phyloP scores from a whole-genome alignment of 495 filamentous ascomycete species.

The Aspergillus heteromorphus region DNA sequence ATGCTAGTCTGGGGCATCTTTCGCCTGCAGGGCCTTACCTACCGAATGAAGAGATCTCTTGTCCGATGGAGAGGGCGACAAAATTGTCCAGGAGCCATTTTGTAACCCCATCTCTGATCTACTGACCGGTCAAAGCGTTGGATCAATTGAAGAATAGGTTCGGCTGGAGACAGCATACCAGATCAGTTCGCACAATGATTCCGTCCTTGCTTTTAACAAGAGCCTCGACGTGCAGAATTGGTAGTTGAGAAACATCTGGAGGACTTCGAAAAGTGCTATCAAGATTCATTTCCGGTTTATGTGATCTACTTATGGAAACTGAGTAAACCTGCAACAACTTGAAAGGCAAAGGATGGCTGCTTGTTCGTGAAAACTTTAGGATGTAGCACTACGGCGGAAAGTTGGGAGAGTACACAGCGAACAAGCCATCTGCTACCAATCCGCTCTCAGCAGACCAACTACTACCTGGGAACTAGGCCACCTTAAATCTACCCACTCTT shows the following conservation, averaged over 20 bases:
- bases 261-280: background rate
- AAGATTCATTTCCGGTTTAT: background rate
- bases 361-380: background rate
- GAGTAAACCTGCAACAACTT: background rate
- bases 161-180: constrained; percentile 6
- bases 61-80: constrained; percentile 14
- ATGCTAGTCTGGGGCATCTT: background rate
- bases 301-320: background rate
- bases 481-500: too few relatives aligned
- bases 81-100: constrained; percentile 20
- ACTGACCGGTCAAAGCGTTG: background rate
- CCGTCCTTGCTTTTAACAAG: constrained; percentile 15
- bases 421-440: too few relatives aligned
- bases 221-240: constrained; percentile 22
- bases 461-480: too few relatives aligned
- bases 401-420: background rate
- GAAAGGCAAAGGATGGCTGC: background rate
- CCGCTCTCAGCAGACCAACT: too few relatives aligned
- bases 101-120: constrained; percentile 19
- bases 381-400: background rate
- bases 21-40: background rate
- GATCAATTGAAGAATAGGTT: background rate
- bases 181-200: constrained; percentile 17
- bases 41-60: constrained; percentile 19
- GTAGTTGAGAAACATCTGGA: constrained; percentile 7